Base-by-base conservation (phyloP, 345 rosid species). In the Kandelia obovata region DNA sequence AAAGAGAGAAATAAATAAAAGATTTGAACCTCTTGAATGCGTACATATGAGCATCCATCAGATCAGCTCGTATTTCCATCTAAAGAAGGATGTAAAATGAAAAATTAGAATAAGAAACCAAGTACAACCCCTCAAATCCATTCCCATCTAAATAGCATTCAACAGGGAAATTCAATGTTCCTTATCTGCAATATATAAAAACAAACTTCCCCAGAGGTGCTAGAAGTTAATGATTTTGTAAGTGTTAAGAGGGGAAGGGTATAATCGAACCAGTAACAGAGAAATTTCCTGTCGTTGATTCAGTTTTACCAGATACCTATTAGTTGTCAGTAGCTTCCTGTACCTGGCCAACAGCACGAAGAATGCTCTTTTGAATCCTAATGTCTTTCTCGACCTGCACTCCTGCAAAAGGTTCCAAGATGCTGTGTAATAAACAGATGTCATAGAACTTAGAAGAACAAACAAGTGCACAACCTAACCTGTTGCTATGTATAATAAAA, bases 41-140 rank as follows among this genome's bases (percentile, higher is more conserved):
- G 73, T 94, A 94, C 86, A 94, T 73, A 85, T 94, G 96, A 70
- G 92, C 89, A 85, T 94, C 98, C 89, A 94, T 84, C 73, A 94
- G 90, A 91, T 94, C 98, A 66, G 92, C 85, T 76, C 82, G 87
- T 61, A 91, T 78, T 77, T 91, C 98, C 96, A 94, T 89, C 98
- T 94, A 80, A 67, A 1, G 49, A 81, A 56, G 51, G 74, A 76
- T 26, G 57, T 62, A 73, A 75, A 76, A 67, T 52, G 21, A 19
- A 74, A 51, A 21, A 66, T 64, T 27, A 77, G 74, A 35, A 21
- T 55, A 58, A 60, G 37, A 21, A 75, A 46, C 30, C 58, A 65
- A 66, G 31, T 51, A 53, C 60, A 66, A 69, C 11, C 52, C 15
- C 13, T 26, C 28, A 73, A 68, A 25, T 30, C 62, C 66, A 66